Conservation (phyloP, 768 basidiomycete species). For the Filobasidium wieringae region DNA sequence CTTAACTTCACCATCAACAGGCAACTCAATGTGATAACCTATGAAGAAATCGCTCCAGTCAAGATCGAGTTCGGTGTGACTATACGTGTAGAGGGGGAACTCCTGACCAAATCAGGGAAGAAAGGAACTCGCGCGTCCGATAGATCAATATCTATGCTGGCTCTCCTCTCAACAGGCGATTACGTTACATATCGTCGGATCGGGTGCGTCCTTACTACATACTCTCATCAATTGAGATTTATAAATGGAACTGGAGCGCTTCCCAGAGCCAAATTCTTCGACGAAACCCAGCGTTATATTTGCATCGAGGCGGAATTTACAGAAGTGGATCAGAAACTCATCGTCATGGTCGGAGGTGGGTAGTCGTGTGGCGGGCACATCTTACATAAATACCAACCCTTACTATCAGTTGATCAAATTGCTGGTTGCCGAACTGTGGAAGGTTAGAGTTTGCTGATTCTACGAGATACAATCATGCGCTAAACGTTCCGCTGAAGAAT, state of each 20-base stretch:
- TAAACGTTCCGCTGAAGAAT: constrained; percentile 46
- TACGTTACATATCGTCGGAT: constrained; percentile 72
- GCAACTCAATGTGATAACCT: background rate
- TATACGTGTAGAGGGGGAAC: constrained; percentile 48
- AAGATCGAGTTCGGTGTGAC: constrained; percentile 29
- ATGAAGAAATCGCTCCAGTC: background rate
- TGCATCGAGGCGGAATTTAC: constrained; percentile 50
- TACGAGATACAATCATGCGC: background rate
- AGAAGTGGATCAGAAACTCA: constrained; percentile 56
- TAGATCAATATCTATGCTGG: constrained; percentile 60
- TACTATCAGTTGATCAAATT: constrained; percentile 51
- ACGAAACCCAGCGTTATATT: constrained; percentile 49
- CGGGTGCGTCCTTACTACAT: constrained; percentile 46
- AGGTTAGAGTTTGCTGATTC: constrained; percentile 2
- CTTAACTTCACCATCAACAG: background rate
- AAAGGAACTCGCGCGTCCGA: constrained; percentile 37
- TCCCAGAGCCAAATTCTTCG: constrained; percentile 57
- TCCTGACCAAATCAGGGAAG: constrained; percentile 49
- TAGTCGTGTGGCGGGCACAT: constrained; percentile 3
- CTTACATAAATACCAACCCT: constrained; percentile 3
- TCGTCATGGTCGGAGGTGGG: constrained; percentile 10
- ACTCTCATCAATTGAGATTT: background rate
- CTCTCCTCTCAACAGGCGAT: constrained; percentile 60
- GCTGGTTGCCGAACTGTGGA: constrained; percentile 54
- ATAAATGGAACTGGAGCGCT: background rate